Conservation (phyloP, 768 basidiomycete genomes). For the Russula virescens region DNA sequence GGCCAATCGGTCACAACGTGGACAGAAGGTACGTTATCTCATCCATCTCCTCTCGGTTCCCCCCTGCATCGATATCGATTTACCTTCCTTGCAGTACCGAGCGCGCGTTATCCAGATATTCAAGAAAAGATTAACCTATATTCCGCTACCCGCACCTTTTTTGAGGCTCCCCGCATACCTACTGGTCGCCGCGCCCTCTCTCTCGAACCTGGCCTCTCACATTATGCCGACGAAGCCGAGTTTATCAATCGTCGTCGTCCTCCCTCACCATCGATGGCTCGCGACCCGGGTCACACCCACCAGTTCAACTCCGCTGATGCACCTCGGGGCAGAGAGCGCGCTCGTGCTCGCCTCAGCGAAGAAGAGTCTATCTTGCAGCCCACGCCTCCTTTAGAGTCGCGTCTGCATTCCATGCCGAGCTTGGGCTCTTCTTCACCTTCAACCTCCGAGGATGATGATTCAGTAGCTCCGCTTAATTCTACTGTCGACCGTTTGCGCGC, state of each 20-base stretch:
- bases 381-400: slow-evolving; percentile 26
- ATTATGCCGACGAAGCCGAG: slow-evolving; percentile 35
- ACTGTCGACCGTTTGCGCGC: background rate
- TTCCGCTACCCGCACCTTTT: slow-evolving; percentile 65
- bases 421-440: slow-evolving; percentile 24
- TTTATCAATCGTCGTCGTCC: slow-evolving; percentile 34
- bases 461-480: background rate
- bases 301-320: background rate
- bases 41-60: slow-evolving; percentile 12
- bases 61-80: slow-evolving; percentile 22
- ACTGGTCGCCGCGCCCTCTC: slow-evolving; percentile 44
- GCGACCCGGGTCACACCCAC: background rate
- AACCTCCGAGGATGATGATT: slow-evolving; percentile 17
- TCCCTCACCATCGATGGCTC: slow-evolving; percentile 1
- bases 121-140: slow-evolving; percentile 78
- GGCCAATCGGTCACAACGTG: slow-evolving; percentile 70
- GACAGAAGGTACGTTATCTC: slow-evolving; percentile 65
- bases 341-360: slow-evolving; percentile 27
- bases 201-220: slow-evolving; percentile 47
- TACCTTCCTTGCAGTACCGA: slow-evolving; percentile 45
- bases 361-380: slow-evolving; percentile 29
- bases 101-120: slow-evolving; percentile 34
- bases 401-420: slow-evolving; percentile 27
- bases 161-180: slow-evolving; percentile 46
- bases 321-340: slow-evolving; percentile 22